These are phyloP conservation scores for Quercus berberidifolia DNA, from an alignment of 306 rosid species.

Conservation along the genomic window DNA sequence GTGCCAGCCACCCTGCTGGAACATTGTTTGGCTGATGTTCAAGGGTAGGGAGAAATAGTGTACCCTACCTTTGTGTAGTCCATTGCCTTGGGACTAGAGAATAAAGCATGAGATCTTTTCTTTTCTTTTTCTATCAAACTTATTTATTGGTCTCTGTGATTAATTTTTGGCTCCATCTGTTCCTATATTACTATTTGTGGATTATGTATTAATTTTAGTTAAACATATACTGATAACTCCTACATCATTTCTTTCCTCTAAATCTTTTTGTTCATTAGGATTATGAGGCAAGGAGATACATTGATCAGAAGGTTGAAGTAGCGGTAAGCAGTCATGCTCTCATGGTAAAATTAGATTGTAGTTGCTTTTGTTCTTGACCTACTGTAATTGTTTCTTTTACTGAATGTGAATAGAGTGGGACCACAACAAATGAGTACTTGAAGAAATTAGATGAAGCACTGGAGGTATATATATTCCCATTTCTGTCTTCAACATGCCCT, in stretches of 20 bases:
- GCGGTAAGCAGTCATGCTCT: slow-evolving; percentile 42
- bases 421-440: slow-evolving; percentile 64
- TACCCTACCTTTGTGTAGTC: neutral
- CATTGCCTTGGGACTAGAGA: neutral
- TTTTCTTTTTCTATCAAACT: neutral
- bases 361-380: slow-evolving; percentile 5
- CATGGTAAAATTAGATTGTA: slow-evolving; percentile 20
- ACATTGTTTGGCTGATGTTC: neutral
- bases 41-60: neutral
- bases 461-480: slow-evolving; percentile 42
- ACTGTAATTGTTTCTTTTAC: slow-evolving; percentile 2
- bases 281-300: slow-evolving; percentile 73
- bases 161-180: neutral
- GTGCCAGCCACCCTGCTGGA: neutral
- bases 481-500: neutral
- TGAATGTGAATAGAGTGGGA: slow-evolving; percentile 67
- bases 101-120: neutral
- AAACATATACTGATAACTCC: neutral
- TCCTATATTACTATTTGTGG: neutral
- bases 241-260: neutral
- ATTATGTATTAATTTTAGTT: neutral
- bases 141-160: neutral
- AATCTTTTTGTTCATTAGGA: slow-evolving; percentile 41
- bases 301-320: slow-evolving; percentile 87
- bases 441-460: slow-evolving; percentile 77